phyloP scores from a whole-genome alignment of 139 green algal genomes.

The Ettlia oleoabundans region DNA sequence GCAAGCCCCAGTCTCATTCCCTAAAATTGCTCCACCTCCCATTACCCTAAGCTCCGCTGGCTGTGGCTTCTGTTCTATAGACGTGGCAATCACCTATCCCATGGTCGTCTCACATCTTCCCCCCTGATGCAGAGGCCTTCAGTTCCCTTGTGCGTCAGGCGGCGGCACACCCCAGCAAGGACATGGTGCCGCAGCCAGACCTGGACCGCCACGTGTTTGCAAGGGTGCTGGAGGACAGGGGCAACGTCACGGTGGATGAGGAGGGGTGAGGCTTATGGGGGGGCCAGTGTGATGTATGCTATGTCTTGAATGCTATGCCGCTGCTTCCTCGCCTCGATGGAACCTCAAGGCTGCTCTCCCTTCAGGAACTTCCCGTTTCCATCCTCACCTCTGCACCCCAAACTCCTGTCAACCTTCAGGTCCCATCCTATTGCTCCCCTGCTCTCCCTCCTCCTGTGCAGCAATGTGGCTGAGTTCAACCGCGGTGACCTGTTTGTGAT shows the following conservation, averaged over 20 bases:
- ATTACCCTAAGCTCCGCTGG: too few species aligned
- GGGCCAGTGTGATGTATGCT: too few species aligned
- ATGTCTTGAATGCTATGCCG: too few species aligned
- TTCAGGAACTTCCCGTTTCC: too few species aligned
- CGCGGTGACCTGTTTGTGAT: conserved; percentile 62
- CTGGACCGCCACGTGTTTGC: conserved; percentile 57
- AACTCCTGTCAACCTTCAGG: too few species aligned
- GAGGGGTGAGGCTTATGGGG: conserved; percentile 51
- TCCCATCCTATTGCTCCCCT: neutral
- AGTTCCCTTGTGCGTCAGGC: conserved; percentile 50
- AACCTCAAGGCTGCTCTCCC: too few species aligned
- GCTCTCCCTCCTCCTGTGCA: conserved; percentile 5
- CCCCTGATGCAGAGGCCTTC: conserved; percentile 40
- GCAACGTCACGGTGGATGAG: conserved; percentile 53
- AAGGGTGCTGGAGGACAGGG: conserved; percentile 53
- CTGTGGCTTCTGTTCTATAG: too few species aligned
- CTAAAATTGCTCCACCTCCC: too few species aligned
- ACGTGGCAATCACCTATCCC: neutral
- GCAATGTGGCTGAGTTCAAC: conserved; percentile 56
- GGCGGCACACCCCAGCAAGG: conserved; percentile 35
- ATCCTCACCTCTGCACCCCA: neutral
- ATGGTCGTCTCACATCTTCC: neutral
- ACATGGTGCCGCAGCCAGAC: conserved; percentile 56
- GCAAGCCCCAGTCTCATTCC: too few species aligned
- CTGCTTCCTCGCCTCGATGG: too few species aligned